These are phyloP conservation scores for Coelastrella sp. DNA, from an alignment of 139 green algal species.

Conservation along the genomic window DNA sequence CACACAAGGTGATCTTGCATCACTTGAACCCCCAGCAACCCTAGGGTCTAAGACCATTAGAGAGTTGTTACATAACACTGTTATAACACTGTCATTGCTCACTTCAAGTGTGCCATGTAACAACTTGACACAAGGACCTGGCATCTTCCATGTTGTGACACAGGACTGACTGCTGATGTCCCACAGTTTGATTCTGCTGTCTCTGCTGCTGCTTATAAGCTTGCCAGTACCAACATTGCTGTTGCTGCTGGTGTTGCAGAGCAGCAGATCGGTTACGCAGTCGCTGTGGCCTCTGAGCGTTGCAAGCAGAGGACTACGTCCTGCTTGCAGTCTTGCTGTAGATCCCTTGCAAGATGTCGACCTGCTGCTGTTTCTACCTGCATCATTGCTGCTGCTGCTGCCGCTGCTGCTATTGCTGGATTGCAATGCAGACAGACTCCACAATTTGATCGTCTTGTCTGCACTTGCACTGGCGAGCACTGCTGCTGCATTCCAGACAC, in stretches of 20 bases:
- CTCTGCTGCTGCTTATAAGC: constrained; percentile 15
- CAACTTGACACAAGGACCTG: not conserved
- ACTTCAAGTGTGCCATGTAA: not conserved
- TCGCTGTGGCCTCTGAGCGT: constrained; percentile 15
- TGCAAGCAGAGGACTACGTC: constrained; percentile 20
- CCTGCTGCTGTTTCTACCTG: not conserved
- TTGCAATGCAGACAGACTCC: not conserved
- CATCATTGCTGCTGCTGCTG: constrained; percentile 5
- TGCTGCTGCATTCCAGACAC: not conserved
- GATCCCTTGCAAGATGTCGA: not conserved
- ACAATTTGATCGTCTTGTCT: constrained; percentile 23
- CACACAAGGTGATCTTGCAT: not conserved
- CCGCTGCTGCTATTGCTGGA: not conserved
- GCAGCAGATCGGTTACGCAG: constrained; percentile 8
- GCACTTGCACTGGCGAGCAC: constrained; percentile 23
- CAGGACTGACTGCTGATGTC: not conserved
- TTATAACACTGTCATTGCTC: not conserved
- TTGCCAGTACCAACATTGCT: not conserved
- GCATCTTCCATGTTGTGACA: constrained; percentile 16
- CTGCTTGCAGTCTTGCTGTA: constrained; percentile 22
- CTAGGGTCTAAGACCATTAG: not conserved
- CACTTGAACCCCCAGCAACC: not conserved
- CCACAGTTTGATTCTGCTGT: constrained; percentile 24
- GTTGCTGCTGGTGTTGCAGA: not conserved
- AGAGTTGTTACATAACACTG: not conserved